phyloP scores from a whole-genome alignment of 495 filamentous ascomycete genomes.

The Neurospora pannonica region DNA sequence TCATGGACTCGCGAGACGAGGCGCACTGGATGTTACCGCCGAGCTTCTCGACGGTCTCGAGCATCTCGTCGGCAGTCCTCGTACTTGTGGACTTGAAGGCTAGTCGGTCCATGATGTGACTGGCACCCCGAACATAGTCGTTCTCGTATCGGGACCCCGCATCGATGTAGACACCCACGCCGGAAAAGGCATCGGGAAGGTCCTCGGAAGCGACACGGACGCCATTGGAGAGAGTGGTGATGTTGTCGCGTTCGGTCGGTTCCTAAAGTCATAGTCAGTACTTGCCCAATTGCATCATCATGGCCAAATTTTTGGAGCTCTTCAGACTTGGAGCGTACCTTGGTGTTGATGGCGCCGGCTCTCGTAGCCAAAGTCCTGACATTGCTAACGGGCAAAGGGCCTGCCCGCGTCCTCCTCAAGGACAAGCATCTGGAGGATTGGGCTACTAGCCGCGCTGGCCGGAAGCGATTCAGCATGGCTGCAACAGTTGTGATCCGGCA shows the following conservation, averaged over 20 bases:
- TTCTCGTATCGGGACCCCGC: slow-evolving; percentile 94
- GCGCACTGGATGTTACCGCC: slow-evolving; percentile 96
- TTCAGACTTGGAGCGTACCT: background rate
- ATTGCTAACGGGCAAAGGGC: background rate
- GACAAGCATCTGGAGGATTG: slow-evolving; percentile 1
- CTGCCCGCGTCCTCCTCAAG: background rate
- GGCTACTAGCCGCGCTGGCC: slow-evolving; percentile 15
- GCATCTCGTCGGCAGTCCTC: slow-evolving; percentile 70
- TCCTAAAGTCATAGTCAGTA: slow-evolving; percentile 47
- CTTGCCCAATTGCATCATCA: background rate
- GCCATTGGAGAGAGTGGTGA: slow-evolving; percentile 88
- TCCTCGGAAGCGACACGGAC: slow-evolving; percentile 92
- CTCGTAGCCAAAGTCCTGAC: background rate
- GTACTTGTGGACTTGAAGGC: slow-evolving; percentile 88
- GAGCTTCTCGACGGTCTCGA: slow-evolving; percentile 73
- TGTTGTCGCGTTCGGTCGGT: slow-evolving; percentile 74
- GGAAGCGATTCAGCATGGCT: slow-evolving; percentile 20
- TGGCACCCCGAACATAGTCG: slow-evolving; percentile 73
- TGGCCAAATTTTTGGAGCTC: background rate
- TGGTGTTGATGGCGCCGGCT: background rate
- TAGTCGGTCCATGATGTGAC: slow-evolving; percentile 90
- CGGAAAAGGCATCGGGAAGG: slow-evolving; percentile 89
- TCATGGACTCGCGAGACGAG: slow-evolving; percentile 88
- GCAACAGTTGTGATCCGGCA: background rate
- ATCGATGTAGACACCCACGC: slow-evolving; percentile 93